Percentiles rank a stretch among this genome's conserved stretches.
Evolutionary conservation across 208 protist genomes (phyloP).

Genomic region (Leishmania mexicana): DNA sequence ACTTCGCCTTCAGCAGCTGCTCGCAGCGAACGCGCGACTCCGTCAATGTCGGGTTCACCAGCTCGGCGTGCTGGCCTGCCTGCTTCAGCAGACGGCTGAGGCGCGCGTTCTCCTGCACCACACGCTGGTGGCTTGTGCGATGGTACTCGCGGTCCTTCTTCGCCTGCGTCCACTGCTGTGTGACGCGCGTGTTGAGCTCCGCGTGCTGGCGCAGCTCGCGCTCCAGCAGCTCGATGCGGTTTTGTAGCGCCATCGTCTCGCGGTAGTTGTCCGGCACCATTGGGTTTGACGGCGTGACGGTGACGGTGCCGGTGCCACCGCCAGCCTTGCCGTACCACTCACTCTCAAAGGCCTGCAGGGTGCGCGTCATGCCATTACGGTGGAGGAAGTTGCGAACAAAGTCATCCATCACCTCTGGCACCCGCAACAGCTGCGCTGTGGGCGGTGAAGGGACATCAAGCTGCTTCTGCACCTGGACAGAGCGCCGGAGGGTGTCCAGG

Average conservation of each 20-base stretch:
- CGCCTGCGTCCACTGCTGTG: conserved; percentile 75
- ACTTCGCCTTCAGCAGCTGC: conserved; percentile 77
- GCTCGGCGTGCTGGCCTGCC: conserved; percentile 69
- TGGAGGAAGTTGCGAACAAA: conserved; percentile 93
- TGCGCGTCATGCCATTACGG: conserved; percentile 76
- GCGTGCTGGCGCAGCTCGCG: conserved; percentile 81
- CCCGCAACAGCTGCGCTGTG: conserved; percentile 79
- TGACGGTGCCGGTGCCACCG: conserved; percentile 29
- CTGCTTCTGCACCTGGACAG: conserved; percentile 54
- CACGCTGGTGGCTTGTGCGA: conserved; percentile 82
- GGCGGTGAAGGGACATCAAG: conserved; percentile 64
- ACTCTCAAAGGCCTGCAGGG: conserved; percentile 85
- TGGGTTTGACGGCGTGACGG: conserved; percentile 48
- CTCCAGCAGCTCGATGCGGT: conserved; percentile 79
- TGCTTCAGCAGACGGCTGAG: conserved; percentile 74
- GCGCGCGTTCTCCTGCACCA: conserved; percentile 88
- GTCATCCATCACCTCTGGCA: conserved; percentile 94
- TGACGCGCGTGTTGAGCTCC: conserved; percentile 76
- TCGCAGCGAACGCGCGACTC: conserved; percentile 87
- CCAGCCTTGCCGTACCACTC: conserved; percentile 78
- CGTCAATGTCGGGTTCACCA: conserved; percentile 78
- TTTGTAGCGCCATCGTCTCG: conserved; percentile 77
- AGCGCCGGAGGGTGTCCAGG: conserved; percentile 60
- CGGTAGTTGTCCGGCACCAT: conserved; percentile 89
- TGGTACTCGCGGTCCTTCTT: conserved; percentile 93